These are phyloP conservation scores for Xerocomellus dryophilus DNA, from an alignment of 768 basidiomycete species.

Conservation along the genomic window DNA sequence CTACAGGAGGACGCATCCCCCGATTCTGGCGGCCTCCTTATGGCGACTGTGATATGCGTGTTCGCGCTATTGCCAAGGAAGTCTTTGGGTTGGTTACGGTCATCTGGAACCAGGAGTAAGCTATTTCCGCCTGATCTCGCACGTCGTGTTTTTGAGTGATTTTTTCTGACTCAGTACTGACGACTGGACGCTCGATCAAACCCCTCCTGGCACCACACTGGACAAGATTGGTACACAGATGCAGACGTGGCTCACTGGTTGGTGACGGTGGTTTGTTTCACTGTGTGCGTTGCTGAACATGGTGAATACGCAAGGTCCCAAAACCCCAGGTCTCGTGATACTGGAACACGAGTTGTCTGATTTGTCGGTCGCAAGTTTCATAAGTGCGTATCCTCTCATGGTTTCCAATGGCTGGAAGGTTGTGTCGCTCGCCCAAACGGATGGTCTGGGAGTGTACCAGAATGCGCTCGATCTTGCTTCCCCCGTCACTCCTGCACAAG, in stretches of 20 bases:
- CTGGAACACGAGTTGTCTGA: slow-evolving; percentile 81
- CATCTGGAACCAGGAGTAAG: slow-evolving; percentile 88
- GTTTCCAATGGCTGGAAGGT: slow-evolving; percentile 69
- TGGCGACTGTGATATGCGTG: slow-evolving; percentile 81
- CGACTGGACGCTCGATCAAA: slow-evolving; percentile 66
- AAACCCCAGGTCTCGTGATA: slow-evolving; percentile 74
- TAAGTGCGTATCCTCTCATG: slow-evolving; percentile 61
- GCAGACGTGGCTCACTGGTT: slow-evolving; percentile 55
- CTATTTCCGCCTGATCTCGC: not conserved
- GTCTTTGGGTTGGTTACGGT: slow-evolving; percentile 85
- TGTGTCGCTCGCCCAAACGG: slow-evolving; percentile 48
- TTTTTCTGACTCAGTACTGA: slow-evolving; percentile 45
- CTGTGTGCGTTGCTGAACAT: not conserved
- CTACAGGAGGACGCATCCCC: slow-evolving; percentile 72
- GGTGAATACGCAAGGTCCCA: slow-evolving; percentile 44
- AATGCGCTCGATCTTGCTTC: slow-evolving; percentile 39
- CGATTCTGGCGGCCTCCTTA: slow-evolving; percentile 87
- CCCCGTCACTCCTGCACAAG: slow-evolving; percentile 23
- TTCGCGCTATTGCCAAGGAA: slow-evolving; percentile 79
- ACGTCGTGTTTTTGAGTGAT: not conserved
- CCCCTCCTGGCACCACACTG: slow-evolving; percentile 40
- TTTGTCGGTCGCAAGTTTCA: slow-evolving; percentile 62
- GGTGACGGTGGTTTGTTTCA: slow-evolving; percentile 7
- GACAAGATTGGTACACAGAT: slow-evolving; percentile 48
- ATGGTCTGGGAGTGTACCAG: slow-evolving; percentile 43